Base-by-base conservation (phyloP, 352 stramenopile genomes). In the Globisporangium cylindrosporum region DNA sequence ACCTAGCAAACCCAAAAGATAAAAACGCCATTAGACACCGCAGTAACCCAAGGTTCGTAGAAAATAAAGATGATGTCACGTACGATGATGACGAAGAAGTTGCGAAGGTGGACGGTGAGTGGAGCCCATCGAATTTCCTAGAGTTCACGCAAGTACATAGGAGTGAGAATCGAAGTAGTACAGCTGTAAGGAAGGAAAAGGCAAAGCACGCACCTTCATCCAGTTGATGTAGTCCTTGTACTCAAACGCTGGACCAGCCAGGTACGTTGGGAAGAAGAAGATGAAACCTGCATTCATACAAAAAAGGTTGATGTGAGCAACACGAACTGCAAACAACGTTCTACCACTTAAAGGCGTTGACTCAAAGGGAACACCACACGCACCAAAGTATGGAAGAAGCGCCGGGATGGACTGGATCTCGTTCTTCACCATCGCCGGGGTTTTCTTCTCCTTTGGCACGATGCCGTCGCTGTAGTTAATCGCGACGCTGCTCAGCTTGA, bases 251-350 rank as follows among this genome's bases (percentile, higher is more conserved):
- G 88, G 88, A 6, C 88, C 88, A 54, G 86, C 88, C 24, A 95
- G 76, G 69, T 91, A 94, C 59, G 86, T 94, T n/a, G 88, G 86
- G 66, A 94, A 94, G 65, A 94, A 95, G 76, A 93, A 95, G 56
- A 92, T 80, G 64, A 91, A 95, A 62, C 88, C 87, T 94, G 51
- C 10, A 55, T 4, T 29, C 38, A 24, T 4, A 20, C 18, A 59
- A 41, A 12, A 5, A 36, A 15, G 3, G 32, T 48, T 41, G 18
- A 25, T 0, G 55, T 46, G 3, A 63, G 54, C 20, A 41, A 18
- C 20, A 20, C 12, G 12, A 58, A 34, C 53, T 14, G 15, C 53
- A 38, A 12, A 36, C n/a, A 59, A 14, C 36, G 41, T 15, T 41
- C 58, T 14, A 20, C 22, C 14, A 8, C 12, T 22, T 43, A 22